Percentiles rank a stretch among this genome's conserved stretches.
These are phyloP conservation scores for Pulicaria dysenterica DNA, from an alignment of 129 eudicot genomes.

Conservation along the genomic window DNA sequence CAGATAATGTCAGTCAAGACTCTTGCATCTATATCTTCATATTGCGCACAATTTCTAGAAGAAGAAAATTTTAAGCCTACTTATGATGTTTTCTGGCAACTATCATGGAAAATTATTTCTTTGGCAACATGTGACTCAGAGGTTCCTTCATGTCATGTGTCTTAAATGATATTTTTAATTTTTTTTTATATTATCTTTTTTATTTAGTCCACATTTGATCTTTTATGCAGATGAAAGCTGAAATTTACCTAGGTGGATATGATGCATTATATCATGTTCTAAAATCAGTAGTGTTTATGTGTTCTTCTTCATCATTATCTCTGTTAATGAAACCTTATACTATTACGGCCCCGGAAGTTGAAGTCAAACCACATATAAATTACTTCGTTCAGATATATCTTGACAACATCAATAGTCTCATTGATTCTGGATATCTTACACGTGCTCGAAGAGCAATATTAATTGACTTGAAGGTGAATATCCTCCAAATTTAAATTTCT, in stretches of 20 bases:
- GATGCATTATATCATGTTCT: conserved; percentile 66
- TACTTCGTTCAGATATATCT: conserved; percentile 57
- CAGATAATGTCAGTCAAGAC: conserved; percentile 75
- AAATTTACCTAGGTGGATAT: conserved; percentile 73
- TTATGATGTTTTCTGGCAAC: conserved; percentile 61
- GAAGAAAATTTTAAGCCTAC: conserved; percentile 29
- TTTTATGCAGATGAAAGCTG: conserved; percentile 66
- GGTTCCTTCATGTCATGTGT: conserved; percentile 37
- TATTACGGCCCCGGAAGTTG: conserved; percentile 31
- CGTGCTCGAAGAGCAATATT: conserved; percentile 80
- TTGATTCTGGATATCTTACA: conserved; percentile 62
- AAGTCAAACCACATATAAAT: conserved; percentile 59
- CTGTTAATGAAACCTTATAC: conserved; percentile 36
- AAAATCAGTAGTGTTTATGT: conserved; percentile 49
- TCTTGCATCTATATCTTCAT: conserved; percentile 62
- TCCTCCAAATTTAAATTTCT: not conserved
- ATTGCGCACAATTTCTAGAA: conserved; percentile 48
- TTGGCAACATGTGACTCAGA: conserved; percentile 58
- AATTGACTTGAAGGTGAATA: conserved; percentile 85
- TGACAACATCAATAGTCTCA: conserved; percentile 54
- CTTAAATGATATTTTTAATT: not conserved
- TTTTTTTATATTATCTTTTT: no score
- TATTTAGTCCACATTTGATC: not conserved
- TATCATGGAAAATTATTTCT: conserved; percentile 66
- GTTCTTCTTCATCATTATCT: conserved; percentile 51